Evolutionary conservation across 169 alveolate genomes (phyloP).

Genomic region (Eimeria necatrix): DNA sequence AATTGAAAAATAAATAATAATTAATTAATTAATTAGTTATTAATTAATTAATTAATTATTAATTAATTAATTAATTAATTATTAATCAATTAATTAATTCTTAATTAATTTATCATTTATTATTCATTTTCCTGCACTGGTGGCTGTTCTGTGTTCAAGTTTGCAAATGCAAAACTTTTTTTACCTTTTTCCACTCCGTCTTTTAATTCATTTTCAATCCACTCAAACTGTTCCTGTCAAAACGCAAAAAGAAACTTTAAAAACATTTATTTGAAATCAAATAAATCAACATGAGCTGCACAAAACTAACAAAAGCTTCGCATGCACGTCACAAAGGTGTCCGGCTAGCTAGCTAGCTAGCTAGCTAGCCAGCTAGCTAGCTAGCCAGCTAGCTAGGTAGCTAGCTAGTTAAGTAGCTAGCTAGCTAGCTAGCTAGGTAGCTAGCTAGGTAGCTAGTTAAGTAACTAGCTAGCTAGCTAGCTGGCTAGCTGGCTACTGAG

Average conservation of each 20-base stretch:
- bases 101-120: too few relatives aligned
- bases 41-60: too few relatives aligned
- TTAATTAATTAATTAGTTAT: too few relatives aligned
- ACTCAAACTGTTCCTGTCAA: conserved; percentile 31
- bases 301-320: neutral
- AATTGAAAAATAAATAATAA: too few relatives aligned
- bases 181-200: conserved; percentile 11
- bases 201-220: conserved; percentile 33
- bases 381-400: conserved; percentile 12
- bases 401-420: neutral
- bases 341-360: conserved; percentile 21
- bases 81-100: too few relatives aligned
- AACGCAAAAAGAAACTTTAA: neutral
- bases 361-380: neutral
- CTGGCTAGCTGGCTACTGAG: neutral
- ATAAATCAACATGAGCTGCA: neutral
- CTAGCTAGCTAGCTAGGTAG: neutral
- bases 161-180: neutral
- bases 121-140: too few relatives aligned
- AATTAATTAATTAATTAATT: too few relatives aligned
- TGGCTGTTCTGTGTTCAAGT: too few relatives aligned
- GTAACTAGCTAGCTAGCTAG: neutral
- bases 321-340: neutral
- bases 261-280: neutral
- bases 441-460: neutral